Percentiles rank a stretch among this genome's conserved stretches.
Conservation (phyloP, 1,284 basidiomycete species). For the Malassezia globosa region DNA sequence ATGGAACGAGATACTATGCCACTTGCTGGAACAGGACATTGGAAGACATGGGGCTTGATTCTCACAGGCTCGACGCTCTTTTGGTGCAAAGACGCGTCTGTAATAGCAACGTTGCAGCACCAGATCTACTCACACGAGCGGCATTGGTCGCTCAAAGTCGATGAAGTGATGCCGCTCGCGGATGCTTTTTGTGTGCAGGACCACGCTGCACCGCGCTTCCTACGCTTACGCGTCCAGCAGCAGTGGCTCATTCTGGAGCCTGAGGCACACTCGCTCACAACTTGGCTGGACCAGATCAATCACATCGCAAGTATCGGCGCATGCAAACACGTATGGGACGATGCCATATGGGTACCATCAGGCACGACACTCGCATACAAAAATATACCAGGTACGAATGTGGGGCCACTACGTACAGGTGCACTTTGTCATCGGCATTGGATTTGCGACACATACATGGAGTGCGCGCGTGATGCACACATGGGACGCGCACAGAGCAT, state of each 20-base stretch:
- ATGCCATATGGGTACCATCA: not conserved
- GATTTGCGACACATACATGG: not conserved
- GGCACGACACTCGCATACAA: not conserved
- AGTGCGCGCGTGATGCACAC: not conserved
- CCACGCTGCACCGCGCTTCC: not conserved
- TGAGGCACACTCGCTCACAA: no score
- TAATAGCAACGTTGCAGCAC: no score
- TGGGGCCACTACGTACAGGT: not conserved
- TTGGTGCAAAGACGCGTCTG: conserved; percentile 68
- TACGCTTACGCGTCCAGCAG: conserved; percentile 2
- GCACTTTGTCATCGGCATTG: not conserved
- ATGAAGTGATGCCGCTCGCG: conserved; percentile 1
- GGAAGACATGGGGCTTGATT: conserved; percentile 74
- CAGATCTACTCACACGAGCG: not conserved
- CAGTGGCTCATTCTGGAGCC: not conserved
- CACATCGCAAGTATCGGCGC: conserved; percentile 1
- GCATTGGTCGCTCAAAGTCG: not conserved
- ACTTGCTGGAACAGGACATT: conserved; percentile 54
- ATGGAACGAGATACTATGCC: not conserved
- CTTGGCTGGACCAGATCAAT: conserved; percentile 5
- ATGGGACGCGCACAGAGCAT: not conserved
- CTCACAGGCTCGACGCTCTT: conserved; percentile 81
- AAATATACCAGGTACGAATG: not conserved
- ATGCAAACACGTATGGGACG: conserved; percentile 4
- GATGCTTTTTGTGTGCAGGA: conserved; percentile 4